phyloP scores from a whole-genome alignment of 169 alveolate genomes.

The Theileria equi region DNA sequence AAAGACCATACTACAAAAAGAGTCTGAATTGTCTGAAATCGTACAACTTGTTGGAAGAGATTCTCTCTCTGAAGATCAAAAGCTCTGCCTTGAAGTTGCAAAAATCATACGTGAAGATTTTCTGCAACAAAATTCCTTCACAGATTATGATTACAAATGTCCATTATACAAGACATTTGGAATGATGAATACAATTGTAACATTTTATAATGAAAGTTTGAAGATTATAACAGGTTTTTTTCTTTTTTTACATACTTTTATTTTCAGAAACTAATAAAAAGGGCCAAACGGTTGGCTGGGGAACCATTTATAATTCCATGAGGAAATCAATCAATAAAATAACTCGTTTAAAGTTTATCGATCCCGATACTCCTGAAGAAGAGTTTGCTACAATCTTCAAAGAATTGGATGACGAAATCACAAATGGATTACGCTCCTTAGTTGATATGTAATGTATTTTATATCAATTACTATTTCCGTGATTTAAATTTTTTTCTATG shows the following conservation, averaged over 20 bases:
- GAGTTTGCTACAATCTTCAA: slow-evolving; percentile 38
- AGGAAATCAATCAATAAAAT: slow-evolving; percentile 86
- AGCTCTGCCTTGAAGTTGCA: slow-evolving; percentile 90
- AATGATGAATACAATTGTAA: slow-evolving; percentile 94
- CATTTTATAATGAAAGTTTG: slow-evolving; percentile 89
- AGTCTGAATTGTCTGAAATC: slow-evolving; percentile 94
- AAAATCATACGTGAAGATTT: slow-evolving; percentile 96
- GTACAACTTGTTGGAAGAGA: slow-evolving; percentile 98
- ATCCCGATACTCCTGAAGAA: slow-evolving; percentile 40
- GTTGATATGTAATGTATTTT: slow-evolving; percentile 27
- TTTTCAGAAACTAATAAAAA: slow-evolving; percentile 77
- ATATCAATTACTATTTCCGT: background rate
- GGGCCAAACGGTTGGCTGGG: slow-evolving; percentile 89
- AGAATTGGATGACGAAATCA: slow-evolving; percentile 48
- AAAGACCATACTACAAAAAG: slow-evolving; percentile 91
- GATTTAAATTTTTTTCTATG: background rate
- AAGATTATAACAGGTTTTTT: slow-evolving; percentile 78
- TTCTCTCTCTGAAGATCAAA: slow-evolving; percentile 95
- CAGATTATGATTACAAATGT: slow-evolving; percentile 96
- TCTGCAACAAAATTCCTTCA: slow-evolving; percentile 96
- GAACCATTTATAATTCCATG: slow-evolving; percentile 87
- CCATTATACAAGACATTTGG: slow-evolving; percentile 95
- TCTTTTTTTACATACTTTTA: slow-evolving; percentile 16
- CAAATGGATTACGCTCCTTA: slow-evolving; percentile 42
- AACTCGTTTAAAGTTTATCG: slow-evolving; percentile 86